phyloP scores from a whole-genome alignment of 345 rosid genomes.

The Pelargonium nanum region DNA sequence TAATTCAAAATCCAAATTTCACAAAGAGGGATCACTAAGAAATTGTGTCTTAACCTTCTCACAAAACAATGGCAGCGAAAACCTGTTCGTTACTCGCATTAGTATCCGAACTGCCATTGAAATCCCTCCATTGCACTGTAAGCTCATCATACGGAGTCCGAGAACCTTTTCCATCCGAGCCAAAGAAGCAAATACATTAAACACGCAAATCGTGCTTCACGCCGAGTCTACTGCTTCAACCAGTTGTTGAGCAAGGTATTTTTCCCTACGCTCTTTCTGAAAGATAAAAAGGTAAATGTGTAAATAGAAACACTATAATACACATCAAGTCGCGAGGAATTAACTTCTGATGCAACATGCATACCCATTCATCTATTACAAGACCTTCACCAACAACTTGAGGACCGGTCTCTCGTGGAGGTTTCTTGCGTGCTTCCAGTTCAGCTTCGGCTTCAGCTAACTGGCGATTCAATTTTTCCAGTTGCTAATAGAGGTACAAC shows the following conservation, averaged over 20 bases:
- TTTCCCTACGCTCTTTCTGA: slow-evolving; percentile 72
- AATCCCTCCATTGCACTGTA: no score
- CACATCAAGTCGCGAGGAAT: not conserved
- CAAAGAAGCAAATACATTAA: no score
- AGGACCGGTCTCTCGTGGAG: slow-evolving; percentile 40
- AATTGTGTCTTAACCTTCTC: no score
- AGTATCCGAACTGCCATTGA: no score
- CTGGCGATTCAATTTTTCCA: slow-evolving; percentile 54
- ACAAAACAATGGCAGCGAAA: no score
- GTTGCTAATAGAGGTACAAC: slow-evolving; percentile 16
- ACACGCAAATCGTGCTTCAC: slow-evolving; percentile 12
- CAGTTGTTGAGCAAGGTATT: slow-evolving; percentile 59
- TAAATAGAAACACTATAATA: not conserved
- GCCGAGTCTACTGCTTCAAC: slow-evolving; percentile 39
- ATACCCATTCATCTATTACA: slow-evolving; percentile 70
- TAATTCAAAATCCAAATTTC: no score
- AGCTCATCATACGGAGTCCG: no score
- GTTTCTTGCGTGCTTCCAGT: slow-evolving; percentile 48
- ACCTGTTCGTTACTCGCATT: no score
- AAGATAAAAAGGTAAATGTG: not conserved
- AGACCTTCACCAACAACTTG: slow-evolving; percentile 53
- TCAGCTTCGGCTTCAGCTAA: slow-evolving; percentile 56
- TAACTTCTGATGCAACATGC: not conserved
- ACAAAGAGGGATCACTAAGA: no score
- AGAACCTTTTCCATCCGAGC: no score